Evolutionary conservation across 192 early-diverging fungal species (phyloP), one percentile per base, ranked within the genome.

Genomic region (Coemansia sp.): DNA sequence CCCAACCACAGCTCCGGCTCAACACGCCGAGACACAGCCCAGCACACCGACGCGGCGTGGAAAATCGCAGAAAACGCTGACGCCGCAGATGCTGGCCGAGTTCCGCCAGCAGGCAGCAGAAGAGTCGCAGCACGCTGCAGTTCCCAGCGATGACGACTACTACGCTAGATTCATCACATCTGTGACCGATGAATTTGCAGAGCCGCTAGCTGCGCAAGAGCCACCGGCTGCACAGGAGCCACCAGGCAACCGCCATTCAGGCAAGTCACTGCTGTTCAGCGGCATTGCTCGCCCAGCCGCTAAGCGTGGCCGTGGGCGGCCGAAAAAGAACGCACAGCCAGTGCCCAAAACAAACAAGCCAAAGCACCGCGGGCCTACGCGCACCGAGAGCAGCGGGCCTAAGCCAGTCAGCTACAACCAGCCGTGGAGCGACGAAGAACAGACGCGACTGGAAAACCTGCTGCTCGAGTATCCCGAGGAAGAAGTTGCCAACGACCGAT

Each of bases 391-490:
- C 24, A 73, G 68, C 52, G 64, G 66, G 4, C 66, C 79, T 11
- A 84, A 86, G 61, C 83, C 81, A 26, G 61, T 72, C 5, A 83
- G 81, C 53, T 84, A 84, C 63, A 91, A 91, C 66, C 51, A 83
- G 49, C 87, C 89, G 2, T 91, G 87, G 89, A 74, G 82, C 8
- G 87, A 91, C 58, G 86, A 86, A 37, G 89, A 89, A 50, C 89
- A 87, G 69, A 61, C 67, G 40, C 73, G 71, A 18, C 62, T 88
- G 58, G 83, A 87, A 63, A 71, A 85, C 49, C 70, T 91, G 42
- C 65, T 91, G 18, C 67, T 83, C 18, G 78, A 76, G 38, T 91
- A 82, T 58, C 89, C 88, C 8, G 87, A 89, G 61, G 89, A 91
- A 31, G 84, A 87, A 40, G 82, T 89, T 24, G 86, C 85, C 17